Percentiles rank a stretch among this genome's conserved stretches.
Conservation (phyloP, 2,329 filamentous ascomycete genomes). For the Xylaria sp. region DNA sequence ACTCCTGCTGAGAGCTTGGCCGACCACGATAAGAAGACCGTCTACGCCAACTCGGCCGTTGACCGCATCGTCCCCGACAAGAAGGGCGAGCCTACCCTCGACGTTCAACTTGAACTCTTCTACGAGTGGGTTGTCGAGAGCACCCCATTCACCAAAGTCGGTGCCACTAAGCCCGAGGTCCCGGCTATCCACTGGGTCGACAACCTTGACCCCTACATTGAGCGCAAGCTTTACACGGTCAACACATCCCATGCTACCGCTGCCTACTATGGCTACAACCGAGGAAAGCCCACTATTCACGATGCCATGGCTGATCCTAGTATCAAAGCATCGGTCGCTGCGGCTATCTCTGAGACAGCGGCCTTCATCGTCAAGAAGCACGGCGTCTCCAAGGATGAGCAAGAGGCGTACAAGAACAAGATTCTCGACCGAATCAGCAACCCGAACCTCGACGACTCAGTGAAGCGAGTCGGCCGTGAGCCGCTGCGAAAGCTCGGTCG, state of each 20-base stretch:
- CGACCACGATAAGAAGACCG: slow-evolving; percentile 77
- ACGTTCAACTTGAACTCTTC: slow-evolving; percentile 98
- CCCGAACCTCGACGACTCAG: slow-evolving; percentile 88
- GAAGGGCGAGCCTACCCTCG: slow-evolving; percentile 79
- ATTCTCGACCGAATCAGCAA: slow-evolving; percentile 95
- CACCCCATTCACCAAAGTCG: slow-evolving; percentile 74
- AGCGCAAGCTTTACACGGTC: slow-evolving; percentile 99
- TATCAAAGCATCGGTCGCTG: slow-evolving; percentile 82
- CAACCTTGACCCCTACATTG: slow-evolving; percentile 92
- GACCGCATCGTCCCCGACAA: slow-evolving; percentile 98
- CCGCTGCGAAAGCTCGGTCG: slow-evolving; percentile 92
- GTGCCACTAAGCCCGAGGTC: slow-evolving; percentile 54
- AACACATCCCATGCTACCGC: slow-evolving; percentile 98
- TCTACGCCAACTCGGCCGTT: slow-evolving; percentile 97
- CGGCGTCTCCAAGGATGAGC: slow-evolving; percentile 76
- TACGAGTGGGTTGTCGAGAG: slow-evolving; percentile 98
- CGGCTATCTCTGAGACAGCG: slow-evolving; percentile 86
- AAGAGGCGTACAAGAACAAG: slow-evolving; percentile 87
- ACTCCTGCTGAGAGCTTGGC: slow-evolving; percentile 74
- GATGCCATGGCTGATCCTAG: slow-evolving; percentile 84
- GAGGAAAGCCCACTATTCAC: slow-evolving; percentile 86
- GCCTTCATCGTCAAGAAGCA: slow-evolving; percentile 88
- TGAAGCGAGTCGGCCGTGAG: slow-evolving; percentile 94
- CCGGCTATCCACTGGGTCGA: slow-evolving; percentile 89
- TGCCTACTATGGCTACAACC: slow-evolving; percentile 92